Base-by-base conservation (phyloP, 2,329 filamentous ascomycete genomes). In the Trichoderma breve region DNA sequence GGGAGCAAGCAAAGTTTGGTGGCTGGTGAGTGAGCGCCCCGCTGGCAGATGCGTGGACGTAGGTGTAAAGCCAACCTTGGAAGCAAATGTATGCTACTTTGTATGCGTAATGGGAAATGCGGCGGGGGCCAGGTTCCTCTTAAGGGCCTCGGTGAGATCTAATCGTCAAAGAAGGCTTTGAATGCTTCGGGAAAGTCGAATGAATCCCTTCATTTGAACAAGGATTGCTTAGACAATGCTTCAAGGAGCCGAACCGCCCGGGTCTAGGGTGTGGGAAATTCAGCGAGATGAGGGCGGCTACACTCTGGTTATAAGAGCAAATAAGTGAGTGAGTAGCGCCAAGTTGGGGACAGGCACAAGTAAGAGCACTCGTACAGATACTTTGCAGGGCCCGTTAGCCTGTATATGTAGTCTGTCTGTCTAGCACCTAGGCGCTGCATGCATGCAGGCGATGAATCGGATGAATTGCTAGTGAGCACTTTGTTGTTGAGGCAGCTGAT, bases 251-350 rank as follows among this genome's bases (percentile, higher is more conserved):
- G 53, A 65, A 55, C 60, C 51, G 61, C 26, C 47, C 62, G 26
- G 32, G 69, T 60, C 62, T 63, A 32, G 69, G 69, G 62, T 58
- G 69, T 71, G 61, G 60, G 69, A 65, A 71, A 58, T 58, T 71
- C 61, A 60, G 69, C 69, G 69, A 71, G 69, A 71, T 71, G 69
- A 71, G 69, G 68, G 69, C 69, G 69, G 69, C 36, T 71, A 71
- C 60, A 39, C 21, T 34, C 32, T 32, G 67, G 36, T 62, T 70
- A 63, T 62, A 70, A 63, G 39, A 63, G 36, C 30, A 70, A 26
- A 62, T 36, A 14, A n/a, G 57, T 60, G 15, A 43, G 15, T 12
- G 11, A 43, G 65, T 28, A 14, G 57, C 26, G 57, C 28, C 18
- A 14, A 11, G 34, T 8, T 12, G 58, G 36, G 14, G 36, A 61